A percentile compares a stretch with the other conserved stretches of the same genome.
phyloP scores from a whole-genome alignment of 352 stramenopile species.

The Phytophthora citricola region DNA sequence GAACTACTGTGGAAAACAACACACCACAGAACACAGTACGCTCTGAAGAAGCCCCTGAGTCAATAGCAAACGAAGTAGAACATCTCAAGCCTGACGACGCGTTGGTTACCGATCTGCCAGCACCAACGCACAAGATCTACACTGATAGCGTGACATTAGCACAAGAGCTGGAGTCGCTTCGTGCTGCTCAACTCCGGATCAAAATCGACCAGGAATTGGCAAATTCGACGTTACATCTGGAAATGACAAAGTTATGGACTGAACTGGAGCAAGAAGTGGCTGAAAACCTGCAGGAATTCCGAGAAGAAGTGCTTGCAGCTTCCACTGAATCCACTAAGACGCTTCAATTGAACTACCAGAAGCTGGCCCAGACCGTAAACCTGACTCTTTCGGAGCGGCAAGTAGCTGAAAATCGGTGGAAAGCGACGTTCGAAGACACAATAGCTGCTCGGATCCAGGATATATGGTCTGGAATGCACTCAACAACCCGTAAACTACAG shows the following conservation, averaged over 20 bases:
- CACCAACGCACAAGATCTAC: constrained; percentile 18
- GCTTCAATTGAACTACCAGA: constrained; percentile 35
- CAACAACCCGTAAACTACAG: constrained; percentile 42
- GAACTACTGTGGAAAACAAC: not conserved
- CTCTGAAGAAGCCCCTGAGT: not conserved
- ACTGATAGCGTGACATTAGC: constrained; percentile 37
- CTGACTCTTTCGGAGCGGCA: constrained; percentile 42
- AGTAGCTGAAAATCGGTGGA: constrained; percentile 66
- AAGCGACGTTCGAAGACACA: constrained; percentile 52
- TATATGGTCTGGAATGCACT: constrained; percentile 58
- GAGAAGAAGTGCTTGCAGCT: constrained; percentile 45
- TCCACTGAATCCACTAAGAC: constrained; percentile 22
- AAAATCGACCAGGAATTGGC: constrained; percentile 68
- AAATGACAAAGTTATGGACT: constrained; percentile 45
- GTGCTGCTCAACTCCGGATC: constrained; percentile 58
- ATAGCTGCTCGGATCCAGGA: constrained; percentile 60
- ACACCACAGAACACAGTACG: too few relatives aligned
- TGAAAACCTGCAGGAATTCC: constrained; percentile 49
- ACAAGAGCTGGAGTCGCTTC: constrained; percentile 61
- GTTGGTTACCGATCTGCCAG: not conserved
- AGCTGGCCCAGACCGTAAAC: constrained; percentile 46
- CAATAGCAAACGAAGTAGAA: not conserved
- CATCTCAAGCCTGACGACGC: not conserved
- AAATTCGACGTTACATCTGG: constrained; percentile 46
- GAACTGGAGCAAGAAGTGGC: constrained; percentile 45